Conservation (phyloP, 2,329 filamentous ascomycete species). For the Colletotrichum eleusines region DNA sequence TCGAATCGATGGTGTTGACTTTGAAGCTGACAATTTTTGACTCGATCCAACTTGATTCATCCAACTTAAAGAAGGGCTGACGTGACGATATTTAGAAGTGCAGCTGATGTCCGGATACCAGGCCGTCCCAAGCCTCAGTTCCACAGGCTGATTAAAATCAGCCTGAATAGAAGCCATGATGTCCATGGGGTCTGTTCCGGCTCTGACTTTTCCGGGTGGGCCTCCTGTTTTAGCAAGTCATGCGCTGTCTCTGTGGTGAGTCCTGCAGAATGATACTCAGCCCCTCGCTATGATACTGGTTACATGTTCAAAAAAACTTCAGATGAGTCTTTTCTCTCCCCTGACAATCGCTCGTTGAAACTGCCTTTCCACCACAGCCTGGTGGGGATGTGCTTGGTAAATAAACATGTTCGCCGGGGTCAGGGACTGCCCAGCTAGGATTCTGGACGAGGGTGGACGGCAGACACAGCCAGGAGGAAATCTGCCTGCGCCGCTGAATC, state of each 20-base stretch:
- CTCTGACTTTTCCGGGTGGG: slow-evolving; percentile 32
- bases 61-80: slow-evolving; percentile 1
- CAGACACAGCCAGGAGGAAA: neutral
- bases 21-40: neutral
- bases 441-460: neutral
- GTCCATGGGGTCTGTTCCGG: slow-evolving; percentile 28
- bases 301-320: slow-evolving; percentile 29
- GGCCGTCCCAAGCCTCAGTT: slow-evolving; percentile 11
- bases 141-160: slow-evolving; percentile 2
- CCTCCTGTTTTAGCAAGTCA: slow-evolving; percentile 23
- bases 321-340: slow-evolving; percentile 28
- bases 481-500: neutral
- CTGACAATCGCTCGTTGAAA: slow-evolving; percentile 33
- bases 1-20: neutral
- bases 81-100: slow-evolving; percentile 32
- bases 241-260: slow-evolving; percentile 1
- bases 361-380: slow-evolving; percentile 26
- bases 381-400: slow-evolving; percentile 23
- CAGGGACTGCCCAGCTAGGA: slow-evolving; percentile 4
- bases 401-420: slow-evolving; percentile 32
- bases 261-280: slow-evolving; percentile 26
- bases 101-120: slow-evolving; percentile 17
- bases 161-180: neutral
- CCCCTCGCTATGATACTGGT: slow-evolving; percentile 36
- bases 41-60: neutral